Conservation (phyloP, 2,329 filamentous ascomycete species). For the Aureobasidium namibiae region DNA sequence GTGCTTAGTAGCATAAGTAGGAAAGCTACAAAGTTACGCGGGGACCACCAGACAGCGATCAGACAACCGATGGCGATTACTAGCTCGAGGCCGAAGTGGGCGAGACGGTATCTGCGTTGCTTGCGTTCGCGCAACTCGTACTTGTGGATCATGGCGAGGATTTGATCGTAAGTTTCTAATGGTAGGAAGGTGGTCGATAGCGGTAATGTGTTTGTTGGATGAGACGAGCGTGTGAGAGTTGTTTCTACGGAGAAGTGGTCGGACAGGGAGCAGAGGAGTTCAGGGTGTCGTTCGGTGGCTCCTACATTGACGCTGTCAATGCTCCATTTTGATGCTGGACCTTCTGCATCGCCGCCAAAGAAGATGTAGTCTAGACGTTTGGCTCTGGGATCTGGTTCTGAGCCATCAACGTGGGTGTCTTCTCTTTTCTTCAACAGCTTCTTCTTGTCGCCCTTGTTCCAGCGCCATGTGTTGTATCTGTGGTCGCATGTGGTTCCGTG, state of each 20-base stretch:
- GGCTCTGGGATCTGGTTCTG: conserved; percentile 62
- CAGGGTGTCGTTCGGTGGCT: conserved; percentile 74
- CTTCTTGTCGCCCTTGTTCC: conserved; percentile 64
- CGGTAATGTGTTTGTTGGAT: background rate
- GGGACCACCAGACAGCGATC: conserved; percentile 79
- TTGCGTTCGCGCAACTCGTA: conserved; percentile 64
- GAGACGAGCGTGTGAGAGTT: conserved; percentile 44
- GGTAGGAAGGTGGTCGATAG: conserved; percentile 13
- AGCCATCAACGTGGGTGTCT: conserved; percentile 55
- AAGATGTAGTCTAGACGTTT: conserved; percentile 95
- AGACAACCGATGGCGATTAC: conserved; percentile 64
- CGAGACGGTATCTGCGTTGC: conserved; percentile 63
- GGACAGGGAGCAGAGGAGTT: conserved; percentile 75
- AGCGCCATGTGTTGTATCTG: conserved; percentile 86
- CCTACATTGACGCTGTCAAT: conserved; percentile 65
- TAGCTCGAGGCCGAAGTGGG: conserved; percentile 65
- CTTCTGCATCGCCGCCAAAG: conserved; percentile 41
- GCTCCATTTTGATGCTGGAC: conserved; percentile 50
- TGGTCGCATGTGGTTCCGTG: conserved; percentile 87
- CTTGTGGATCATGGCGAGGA: conserved; percentile 59
- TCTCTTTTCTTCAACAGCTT: conserved; percentile 53
- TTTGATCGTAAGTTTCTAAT: conserved; percentile 52
- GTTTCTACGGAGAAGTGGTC: conserved; percentile 92
- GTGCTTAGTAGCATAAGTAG: conserved; percentile 71
- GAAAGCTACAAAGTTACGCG: conserved; percentile 68